Evolutionary conservation across 2,329 filamentous ascomycete species (phyloP).

Genomic region (Pseudodiploospora longispora): DNA sequence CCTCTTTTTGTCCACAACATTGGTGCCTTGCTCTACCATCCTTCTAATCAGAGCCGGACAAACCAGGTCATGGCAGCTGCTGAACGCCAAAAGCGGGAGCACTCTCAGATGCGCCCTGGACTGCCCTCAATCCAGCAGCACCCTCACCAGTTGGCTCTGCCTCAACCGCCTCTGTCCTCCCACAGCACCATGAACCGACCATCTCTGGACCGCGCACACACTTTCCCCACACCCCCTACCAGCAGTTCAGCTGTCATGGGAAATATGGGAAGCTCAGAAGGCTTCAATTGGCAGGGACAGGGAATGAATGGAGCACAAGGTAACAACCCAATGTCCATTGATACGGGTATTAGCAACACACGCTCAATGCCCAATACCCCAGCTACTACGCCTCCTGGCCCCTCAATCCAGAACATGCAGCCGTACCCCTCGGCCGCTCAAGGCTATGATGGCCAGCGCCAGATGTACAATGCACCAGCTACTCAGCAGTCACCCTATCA

Average conservation of each 20-base stretch:
- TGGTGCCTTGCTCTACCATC: slow-evolving; percentile 85
- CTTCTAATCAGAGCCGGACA: slow-evolving; percentile 74
- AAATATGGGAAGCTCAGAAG: slow-evolving; percentile 65
- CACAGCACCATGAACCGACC: slow-evolving; percentile 69
- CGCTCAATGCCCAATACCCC: slow-evolving; percentile 88
- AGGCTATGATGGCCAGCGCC: slow-evolving; percentile 67
- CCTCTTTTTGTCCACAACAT: slow-evolving; percentile 98
- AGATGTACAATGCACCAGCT: slow-evolving; percentile 67
- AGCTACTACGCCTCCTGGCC: slow-evolving; percentile 79
- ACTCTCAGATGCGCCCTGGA: slow-evolving; percentile 52
- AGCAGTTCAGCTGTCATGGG: slow-evolving; percentile 81
- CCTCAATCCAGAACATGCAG: slow-evolving; percentile 68
- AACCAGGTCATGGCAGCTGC: slow-evolving; percentile 82
- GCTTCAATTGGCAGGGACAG: slow-evolving; percentile 67
- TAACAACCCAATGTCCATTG: slow-evolving; percentile 69
- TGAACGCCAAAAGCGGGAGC: slow-evolving; percentile 67
- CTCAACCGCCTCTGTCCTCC: slow-evolving; percentile 49
- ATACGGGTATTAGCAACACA: slow-evolving; percentile 66
- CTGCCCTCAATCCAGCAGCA: slow-evolving; percentile 62
- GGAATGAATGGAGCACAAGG: slow-evolving; percentile 55
- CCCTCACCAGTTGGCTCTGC: slow-evolving; percentile 52
- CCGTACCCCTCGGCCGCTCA: slow-evolving; percentile 62
- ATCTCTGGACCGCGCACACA: slow-evolving; percentile 74
- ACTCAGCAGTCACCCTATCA: slow-evolving; percentile 66
- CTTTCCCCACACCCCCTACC: slow-evolving; percentile 87